These are phyloP conservation scores for Aegle marmelos DNA, from an alignment of 345 rosid species.

Conservation along the genomic window DNA sequence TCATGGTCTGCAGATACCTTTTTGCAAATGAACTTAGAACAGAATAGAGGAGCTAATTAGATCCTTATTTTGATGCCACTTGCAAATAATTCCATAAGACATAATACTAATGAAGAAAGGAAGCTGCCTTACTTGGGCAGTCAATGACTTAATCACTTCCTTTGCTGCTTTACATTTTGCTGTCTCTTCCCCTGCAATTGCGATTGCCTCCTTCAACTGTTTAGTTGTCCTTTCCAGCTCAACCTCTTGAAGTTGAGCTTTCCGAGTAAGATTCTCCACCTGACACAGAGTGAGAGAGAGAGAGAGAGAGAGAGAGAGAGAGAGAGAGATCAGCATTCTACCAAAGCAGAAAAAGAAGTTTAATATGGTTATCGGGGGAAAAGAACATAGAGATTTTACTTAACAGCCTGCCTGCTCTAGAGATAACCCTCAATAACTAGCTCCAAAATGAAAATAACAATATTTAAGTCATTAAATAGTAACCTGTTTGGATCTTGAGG, in stretches of 20 bases:
- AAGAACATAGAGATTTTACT: neutral
- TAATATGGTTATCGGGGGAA: neutral
- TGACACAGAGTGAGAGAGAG: conserved; percentile 31
- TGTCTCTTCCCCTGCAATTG: conserved; percentile 85
- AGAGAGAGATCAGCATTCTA: conserved; percentile 19
- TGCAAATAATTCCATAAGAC: neutral
- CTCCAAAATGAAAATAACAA: neutral
- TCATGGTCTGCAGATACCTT: neutral
- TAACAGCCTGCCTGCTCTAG: neutral
- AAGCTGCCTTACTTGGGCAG: conserved; percentile 75
- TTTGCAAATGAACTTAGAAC: neutral
- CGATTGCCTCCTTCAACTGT: conserved; percentile 82
- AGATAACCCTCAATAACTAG: neutral
- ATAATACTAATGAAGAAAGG: neutral
- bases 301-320: conserved; percentile 20
- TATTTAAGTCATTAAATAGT: neutral
- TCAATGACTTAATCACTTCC: conserved; percentile 97
- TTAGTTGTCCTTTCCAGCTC: conserved; percentile 89
- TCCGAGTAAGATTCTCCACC: conserved; percentile 86
- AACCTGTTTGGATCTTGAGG: neutral
- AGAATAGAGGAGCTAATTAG: neutral
- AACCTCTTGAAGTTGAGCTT: conserved; percentile 81
- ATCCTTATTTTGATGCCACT: neutral
- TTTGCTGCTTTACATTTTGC: conserved; percentile 96
- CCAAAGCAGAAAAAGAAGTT: conserved; percentile 14